Conservation (phyloP, 306 rosid species). For the Prunus padus region DNA sequence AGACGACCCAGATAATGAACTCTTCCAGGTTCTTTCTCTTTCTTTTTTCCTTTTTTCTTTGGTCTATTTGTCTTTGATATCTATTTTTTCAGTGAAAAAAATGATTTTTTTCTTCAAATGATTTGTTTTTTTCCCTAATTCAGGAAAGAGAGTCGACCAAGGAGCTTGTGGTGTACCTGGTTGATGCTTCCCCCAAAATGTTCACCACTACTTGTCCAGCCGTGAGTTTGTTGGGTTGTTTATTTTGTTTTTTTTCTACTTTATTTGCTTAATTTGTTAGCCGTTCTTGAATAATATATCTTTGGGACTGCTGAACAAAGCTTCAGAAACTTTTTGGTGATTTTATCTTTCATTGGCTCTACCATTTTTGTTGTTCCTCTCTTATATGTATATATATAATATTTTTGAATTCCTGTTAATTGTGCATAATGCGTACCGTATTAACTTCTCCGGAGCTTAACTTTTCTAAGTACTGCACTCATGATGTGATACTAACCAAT, state of each 20-base stretch:
- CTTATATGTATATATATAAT: too few relatives aligned
- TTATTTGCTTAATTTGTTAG: neutral
- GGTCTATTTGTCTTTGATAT: neutral
- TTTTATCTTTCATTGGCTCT: too few relatives aligned
- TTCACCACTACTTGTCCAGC: constrained; percentile 46
- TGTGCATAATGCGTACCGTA: neutral
- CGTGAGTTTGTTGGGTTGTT: constrained; percentile 38
- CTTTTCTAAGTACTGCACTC: neutral
- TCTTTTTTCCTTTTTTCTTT: neutral
- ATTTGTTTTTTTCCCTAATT: neutral
- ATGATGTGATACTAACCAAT: neutral
- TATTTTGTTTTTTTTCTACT: neutral
- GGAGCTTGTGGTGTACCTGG: constrained; percentile 66
- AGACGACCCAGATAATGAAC: constrained; percentile 53
- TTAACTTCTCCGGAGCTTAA: neutral
- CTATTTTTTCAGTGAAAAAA: neutral
- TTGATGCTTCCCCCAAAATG: constrained; percentile 96
- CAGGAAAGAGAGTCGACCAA: constrained; percentile 66
- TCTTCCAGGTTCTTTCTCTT: constrained; percentile 37
- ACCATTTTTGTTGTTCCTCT: too few relatives aligned
- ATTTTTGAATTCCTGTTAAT: neutral
- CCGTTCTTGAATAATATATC: neutral
- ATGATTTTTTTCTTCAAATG: neutral
- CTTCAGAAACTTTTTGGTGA: too few relatives aligned
- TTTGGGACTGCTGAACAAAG: neutral